Conservation (phyloP, 345 rosid genomes). For the Carallia pectinifolia region DNA sequence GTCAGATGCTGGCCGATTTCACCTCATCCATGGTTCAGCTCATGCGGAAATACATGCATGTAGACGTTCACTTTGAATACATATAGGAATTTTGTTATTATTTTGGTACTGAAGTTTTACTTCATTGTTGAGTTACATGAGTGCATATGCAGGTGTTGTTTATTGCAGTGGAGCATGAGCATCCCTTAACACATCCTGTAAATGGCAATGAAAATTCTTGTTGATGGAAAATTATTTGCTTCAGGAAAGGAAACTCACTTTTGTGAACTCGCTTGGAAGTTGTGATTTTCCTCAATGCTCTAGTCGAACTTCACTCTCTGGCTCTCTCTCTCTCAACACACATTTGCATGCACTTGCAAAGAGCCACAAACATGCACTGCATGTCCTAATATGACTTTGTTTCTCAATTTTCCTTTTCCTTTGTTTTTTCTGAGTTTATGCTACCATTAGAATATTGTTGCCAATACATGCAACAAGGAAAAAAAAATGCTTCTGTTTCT, state of each 20-base stretch:
- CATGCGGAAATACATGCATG: conserved; percentile 66
- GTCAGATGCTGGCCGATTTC: conserved; percentile 62
- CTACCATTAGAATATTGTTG: too few species aligned
- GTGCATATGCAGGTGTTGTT: conserved; percentile 16
- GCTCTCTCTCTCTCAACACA: background rate
- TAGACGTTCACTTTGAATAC: conserved; percentile 69
- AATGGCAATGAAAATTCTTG: conserved; percentile 17
- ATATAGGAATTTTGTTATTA: conserved; percentile 31
- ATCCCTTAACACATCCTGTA: conserved; percentile 4
- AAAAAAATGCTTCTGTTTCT: too few species aligned
- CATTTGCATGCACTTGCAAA: too few species aligned
- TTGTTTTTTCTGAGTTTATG: too few species aligned
- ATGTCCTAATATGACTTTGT: too few species aligned
- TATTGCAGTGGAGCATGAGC: conserved; percentile 3
- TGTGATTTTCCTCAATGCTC: conserved; percentile 9
- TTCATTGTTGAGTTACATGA: conserved; percentile 14
- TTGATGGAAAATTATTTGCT: conserved; percentile 1
- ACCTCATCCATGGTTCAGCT: conserved; percentile 67
- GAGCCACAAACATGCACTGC: too few species aligned
- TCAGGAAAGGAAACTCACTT: conserved; percentile 2
- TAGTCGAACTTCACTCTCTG: background rate
- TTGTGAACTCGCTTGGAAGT: conserved; percentile 5
- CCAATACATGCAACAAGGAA: too few species aligned
- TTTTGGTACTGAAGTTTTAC: conserved; percentile 20
- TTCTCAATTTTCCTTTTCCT: too few species aligned